Base-by-base conservation (phyloP, 495 filamentous ascomycete species). In the Chaetomium tenue region DNA sequence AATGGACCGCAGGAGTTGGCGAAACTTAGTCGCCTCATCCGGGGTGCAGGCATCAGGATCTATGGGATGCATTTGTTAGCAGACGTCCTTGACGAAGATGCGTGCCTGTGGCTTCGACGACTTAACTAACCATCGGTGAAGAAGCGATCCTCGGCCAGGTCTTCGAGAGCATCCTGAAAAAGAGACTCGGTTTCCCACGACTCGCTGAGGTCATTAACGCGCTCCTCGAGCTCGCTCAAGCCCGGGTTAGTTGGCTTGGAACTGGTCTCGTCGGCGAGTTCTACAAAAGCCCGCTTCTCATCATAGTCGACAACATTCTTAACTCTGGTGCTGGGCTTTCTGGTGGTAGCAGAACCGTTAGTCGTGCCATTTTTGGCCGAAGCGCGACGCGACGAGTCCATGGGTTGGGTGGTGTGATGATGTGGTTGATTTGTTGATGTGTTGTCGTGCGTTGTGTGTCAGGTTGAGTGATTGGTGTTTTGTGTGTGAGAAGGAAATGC, bases 281-380 rank as follows among this genome's bases (percentile, higher is more conserved):
- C 89, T 56, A 91, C 91, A 66, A 94, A 76, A 66, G 93, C 90
- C 33, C 85, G 86, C 78, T 96, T 96, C 64, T 92, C 91, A 42
- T 92, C 87, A 58, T 94, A 92, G 64, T 91, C 89, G 70, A 94
- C 88, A 65, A 95, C 91, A 66, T 94, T 92, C 77, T 93, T 95
- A 77, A 90, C 91, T 30, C 93, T 85, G 65, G 89, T 83, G 73
- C 89, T 90, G 75, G 93, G 89, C 74, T 93, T 94, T 47, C 70
- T 67, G 57, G 74, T 87, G 20, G 60, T 60, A 3, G 48, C 22
- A 51, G 37, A 18, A 15, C 51, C 55, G 52, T 63, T 64, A 58
- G 39, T 56, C 28, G 56, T 28, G 63, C 57, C 58, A 39, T n/a
- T 64, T 37, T 54, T 63, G 71, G 30, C 39, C 15, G 51, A 33